Base-by-base conservation (phyloP, 164 flowering plant species). In the Paratinospora sagittata region DNA sequence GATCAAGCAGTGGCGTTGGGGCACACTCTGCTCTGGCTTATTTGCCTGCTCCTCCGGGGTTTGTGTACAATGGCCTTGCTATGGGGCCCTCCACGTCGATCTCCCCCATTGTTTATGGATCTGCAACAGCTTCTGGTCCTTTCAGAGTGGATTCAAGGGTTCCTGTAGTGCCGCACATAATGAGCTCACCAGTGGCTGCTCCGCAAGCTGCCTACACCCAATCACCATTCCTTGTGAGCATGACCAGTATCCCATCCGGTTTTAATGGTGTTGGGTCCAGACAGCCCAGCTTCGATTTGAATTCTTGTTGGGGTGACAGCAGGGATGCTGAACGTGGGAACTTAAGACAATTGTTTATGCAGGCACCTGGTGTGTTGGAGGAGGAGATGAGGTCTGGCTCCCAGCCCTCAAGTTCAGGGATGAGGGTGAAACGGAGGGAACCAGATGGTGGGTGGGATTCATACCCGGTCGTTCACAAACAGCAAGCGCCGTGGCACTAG, bases 381-480 rank as follows among this genome's bases (percentile, higher is more conserved):
- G 96, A 85, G 72, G 89, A 79, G 57, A 37, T 76, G 70, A 76
- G 86, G 78, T 21, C 65, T 11, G 60, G 58, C 8, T 34, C 74
- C 26, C 89, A 80, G 65, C 78, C 85, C 8, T 70, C 80, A 3
- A 77, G 90, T 73, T 82, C 89, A 8, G 85, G 82, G 27, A 67
- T 65, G 81, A 81, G 72, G 82, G 70, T 71, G 24, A 94, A 89
- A 72, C 80, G 97, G 66, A 89, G 86, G 81, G 97, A 92, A 76
- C 90, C 94, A 2, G 97, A 92, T 13, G 67, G 83, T 57, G 93
- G 90, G 27, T 87, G 89, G 90, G 96, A 88, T 30, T 30, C 74
- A 4, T 85, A 70, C 76, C 77, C 84, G 10, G 67, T 72, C 0
- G 45, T 70, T 65, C 76, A 76, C 82, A 86, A 82, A 73, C 87